Base-by-base conservation (phyloP, 345 rosid species). In the Aquilaria malaccensis region DNA sequence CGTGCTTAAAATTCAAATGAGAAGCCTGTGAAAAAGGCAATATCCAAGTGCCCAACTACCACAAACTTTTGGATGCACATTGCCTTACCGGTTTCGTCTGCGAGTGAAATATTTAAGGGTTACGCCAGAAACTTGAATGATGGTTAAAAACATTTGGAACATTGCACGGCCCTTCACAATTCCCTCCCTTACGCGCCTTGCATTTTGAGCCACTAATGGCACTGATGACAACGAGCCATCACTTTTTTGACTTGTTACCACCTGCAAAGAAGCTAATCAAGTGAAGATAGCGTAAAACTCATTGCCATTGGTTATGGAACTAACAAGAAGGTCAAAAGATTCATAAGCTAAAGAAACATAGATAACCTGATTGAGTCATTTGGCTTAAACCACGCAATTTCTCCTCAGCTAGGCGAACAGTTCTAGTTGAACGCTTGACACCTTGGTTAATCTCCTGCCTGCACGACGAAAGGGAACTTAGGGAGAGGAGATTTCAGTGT, bases 391-490 rank as follows among this genome's bases (percentile, higher is more conserved):
- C 59, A 33, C 85, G 85, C 62, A 92, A 75, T 68, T 85, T 84
- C 80, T 89, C 95, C 78, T 89, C 98, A 62, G 95, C 97, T 58
- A 80, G 45, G 11, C 86, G 91, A 71, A 92, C 96, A 46, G 84
- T 93, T 61, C 74, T 74, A 37, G 98, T 79, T 22, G 98, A 89
- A 74, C 79, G 80, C 70, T 77, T 79, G 69, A 89, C 95, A 59
- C 97, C 94, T 77, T 81, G 97, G 31, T 85, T 83, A 47, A 92
- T 85, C 67, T 79, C 95, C 67, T 85, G 97, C 31, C 98, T 92
- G 72, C 52, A 70, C 52, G 55, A 61, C 32, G 45, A 15, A 60
- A 13, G 9, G 30, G 30, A 29, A 30, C 33, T 37, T 13, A n/a
- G 14, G 11, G 49, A 15, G 14, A 30, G 32, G 15, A 52, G 58